Evolutionary conservation across 352 stramenopile genomes (phyloP), one percentile per base, ranked within the genome.

Genomic region (Pelagophyceae sp.): DNA sequence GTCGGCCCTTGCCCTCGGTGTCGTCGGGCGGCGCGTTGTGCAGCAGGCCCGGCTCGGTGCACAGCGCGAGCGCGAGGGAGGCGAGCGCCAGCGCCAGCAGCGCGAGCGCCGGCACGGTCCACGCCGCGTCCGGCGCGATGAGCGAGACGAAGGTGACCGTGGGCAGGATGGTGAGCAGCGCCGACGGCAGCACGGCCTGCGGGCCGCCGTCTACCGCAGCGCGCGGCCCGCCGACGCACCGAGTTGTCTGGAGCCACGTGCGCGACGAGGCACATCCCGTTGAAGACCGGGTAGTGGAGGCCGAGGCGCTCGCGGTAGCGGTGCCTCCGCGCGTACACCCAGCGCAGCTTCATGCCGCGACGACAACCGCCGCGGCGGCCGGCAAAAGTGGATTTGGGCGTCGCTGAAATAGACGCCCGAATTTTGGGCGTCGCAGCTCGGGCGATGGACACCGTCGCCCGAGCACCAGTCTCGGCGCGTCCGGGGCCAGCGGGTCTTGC

Each of bases 11-110:
- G 29, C 6, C 15, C 60, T 27, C 25, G 6, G 6, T 38, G 25
- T 11, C 67, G 67, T 60, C 35, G 5, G 33, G 35, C 15, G 67
- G 67, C 38, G 33, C 33, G 17, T 33, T 19, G 15, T 33, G 67
- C 35, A 74, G 67, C 35, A 74, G 20, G 67, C 67, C 67, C 20
- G 67, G 67, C 37, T 74, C 67, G 5, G 67, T 74, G 33, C 17
- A 31, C 33, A 74, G 3, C 15, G 67, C 67, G 35, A 33, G 15
- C 2, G 29, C 23, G 20, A 74, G 29, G 27, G 25, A 60, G 6
- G 6, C 67, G 2, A 74, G 67, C 1, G 35, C 31, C 25, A 58
- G 35, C 1, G n/a, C 38, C 15, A 74, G 38, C 1, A 51, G 38
- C 35, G n/a, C 15, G 33, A 74, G 1, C 25, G 67, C 67, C 1